Conservation (phyloP, 2,329 filamentous ascomycete genomes). For the Curvularia sp. region DNA sequence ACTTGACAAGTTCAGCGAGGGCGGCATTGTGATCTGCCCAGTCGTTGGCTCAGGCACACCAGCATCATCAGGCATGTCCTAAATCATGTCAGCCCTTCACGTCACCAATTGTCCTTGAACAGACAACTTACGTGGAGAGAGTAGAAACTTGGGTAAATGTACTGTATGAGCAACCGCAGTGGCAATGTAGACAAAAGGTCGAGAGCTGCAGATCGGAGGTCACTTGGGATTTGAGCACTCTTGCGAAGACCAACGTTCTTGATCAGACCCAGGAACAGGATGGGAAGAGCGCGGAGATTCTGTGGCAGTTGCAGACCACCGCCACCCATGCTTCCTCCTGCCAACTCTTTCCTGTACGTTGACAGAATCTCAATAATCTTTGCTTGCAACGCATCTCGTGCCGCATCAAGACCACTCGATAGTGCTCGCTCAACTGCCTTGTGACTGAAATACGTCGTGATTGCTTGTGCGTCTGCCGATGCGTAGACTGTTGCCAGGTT, state of each 20-base stretch:
- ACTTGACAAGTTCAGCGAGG: constrained; percentile 83
- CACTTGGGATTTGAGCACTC: constrained; percentile 54
- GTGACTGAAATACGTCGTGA: constrained; percentile 94
- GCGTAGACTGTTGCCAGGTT: constrained; percentile 91
- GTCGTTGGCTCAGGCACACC: constrained; percentile 85
- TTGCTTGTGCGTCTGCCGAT: constrained; percentile 90
- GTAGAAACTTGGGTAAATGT: constrained; percentile 66
- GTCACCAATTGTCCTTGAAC: background rate
- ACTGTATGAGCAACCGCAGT: constrained; percentile 87
- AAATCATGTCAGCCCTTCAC: constrained; percentile 66
- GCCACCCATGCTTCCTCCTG: constrained; percentile 91
- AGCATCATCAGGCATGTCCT: constrained; percentile 95
- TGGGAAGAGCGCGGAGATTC: constrained; percentile 85
- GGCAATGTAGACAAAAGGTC: constrained; percentile 94
- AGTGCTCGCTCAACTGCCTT: constrained; percentile 94
- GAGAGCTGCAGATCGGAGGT: constrained; percentile 90
- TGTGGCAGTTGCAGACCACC: constrained; percentile 91
- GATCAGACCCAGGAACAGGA: constrained; percentile 91
- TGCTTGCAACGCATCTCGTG: constrained; percentile 85
- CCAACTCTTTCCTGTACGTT: constrained; percentile 96
- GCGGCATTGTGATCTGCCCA: constrained; percentile 87
- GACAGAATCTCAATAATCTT: constrained; percentile 92
- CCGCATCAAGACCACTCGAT: constrained; percentile 85
- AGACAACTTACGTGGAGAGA: constrained; percentile 36
- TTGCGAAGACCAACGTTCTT: constrained; percentile 74